These are phyloP conservation scores for Chaetothyriales sp. DNA, from an alignment of 2,329 filamentous ascomycete genomes.

Conservation along the genomic window DNA sequence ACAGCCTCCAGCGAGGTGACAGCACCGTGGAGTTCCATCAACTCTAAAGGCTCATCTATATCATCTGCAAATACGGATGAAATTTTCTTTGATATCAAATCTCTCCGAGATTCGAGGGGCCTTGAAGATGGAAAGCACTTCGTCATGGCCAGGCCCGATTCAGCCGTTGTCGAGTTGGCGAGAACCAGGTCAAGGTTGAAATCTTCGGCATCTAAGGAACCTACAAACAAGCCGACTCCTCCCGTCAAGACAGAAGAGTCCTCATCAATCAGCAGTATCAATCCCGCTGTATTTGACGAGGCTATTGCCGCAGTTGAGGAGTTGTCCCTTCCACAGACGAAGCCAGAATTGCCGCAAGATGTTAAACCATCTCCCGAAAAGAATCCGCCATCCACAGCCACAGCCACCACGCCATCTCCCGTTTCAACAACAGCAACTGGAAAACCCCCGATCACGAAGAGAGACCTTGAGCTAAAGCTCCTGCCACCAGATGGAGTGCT, in stretches of 20 bases:
- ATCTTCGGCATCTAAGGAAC: constrained; percentile 1
- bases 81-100: constrained; percentile 18
- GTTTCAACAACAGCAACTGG: background rate
- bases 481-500: background rate
- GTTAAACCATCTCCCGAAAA: background rate
- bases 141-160: constrained; percentile 16
- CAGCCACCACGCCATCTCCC: background rate
- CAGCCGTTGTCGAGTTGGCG: constrained; percentile 12
- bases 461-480: background rate
- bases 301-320: constrained; percentile 16
- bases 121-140: constrained; percentile 14
- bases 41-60: constrained; percentile 11
- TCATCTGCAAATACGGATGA: constrained; percentile 14
- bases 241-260: background rate
- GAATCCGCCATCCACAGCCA: background rate
- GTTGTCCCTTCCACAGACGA: constrained; percentile 1
- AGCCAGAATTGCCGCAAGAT: background rate
- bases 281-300: constrained; percentile 15
- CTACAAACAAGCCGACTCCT: background rate
- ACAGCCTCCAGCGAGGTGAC: constrained; percentile 11
- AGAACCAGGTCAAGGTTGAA: constrained; percentile 13
- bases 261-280: background rate
- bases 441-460: background rate
- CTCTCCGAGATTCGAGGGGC: constrained; percentile 15
- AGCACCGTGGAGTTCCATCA: constrained; percentile 10